Evolutionary conservation across 2,329 filamentous ascomycete genomes (phyloP), one percentile per base, ranked within the genome.

Genomic region (Metarhizium robertsii): DNA sequence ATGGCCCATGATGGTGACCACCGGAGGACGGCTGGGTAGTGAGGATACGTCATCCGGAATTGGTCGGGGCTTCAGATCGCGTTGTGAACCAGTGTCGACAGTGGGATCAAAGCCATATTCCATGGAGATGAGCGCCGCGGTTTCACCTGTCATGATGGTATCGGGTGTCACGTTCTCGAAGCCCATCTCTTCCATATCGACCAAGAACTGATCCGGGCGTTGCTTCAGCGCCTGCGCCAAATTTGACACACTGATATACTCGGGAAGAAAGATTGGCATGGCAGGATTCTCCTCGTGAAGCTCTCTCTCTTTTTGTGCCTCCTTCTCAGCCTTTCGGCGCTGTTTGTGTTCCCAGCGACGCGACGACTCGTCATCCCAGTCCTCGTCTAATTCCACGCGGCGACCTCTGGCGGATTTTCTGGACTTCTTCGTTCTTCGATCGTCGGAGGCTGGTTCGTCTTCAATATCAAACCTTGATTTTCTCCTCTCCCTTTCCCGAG

Each of bases 1-100:
- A 61, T 99, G 94, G 2, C 94, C 94, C 95, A 99, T 99, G 66
- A 99, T 99, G 0, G 95, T 97, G 43, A 99, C 92, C 40, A 99
- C 90, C 0, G 94, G 95, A 7, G 94, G 92, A 16, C 95, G 83
- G 38, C 76, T 71, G 2, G 91, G 90, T 7, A 96, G 71, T 14
- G 70, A 63, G 0, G 87, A 83, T 51, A 76, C 79, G 68, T 92
- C 89, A 64, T 85, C 84, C 8, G 83, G 81, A 30, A 79, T 74
- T 1, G 90, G 86, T 11, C 85, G 81, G 29, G 88, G 79, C 58
- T 79, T 80, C 43, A 99, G 73, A 68, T 99, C 92, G 48, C 84
- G 76, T 1, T 74, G 69, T 50, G 86, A 83, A 18, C 76, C 85
- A 64, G 67, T 78, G 55, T 90, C 86, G 29, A 94, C 81, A 2